Evolutionary conservation across 169 alveolate species (phyloP), one percentile per base, ranked within the genome.

Genomic region (Plasmodium malariae): DNA sequence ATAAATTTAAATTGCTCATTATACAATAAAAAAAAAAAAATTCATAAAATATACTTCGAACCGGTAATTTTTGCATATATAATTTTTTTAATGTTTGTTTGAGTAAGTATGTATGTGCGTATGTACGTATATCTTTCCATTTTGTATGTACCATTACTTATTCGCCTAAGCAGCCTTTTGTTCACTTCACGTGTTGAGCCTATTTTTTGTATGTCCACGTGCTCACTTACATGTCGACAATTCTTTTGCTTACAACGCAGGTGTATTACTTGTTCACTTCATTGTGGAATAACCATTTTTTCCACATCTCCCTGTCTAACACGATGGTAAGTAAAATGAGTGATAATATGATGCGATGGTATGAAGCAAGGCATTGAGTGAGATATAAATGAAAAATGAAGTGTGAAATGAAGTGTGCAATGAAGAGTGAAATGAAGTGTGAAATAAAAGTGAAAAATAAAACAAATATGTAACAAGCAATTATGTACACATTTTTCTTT

Each of bases 241-340:
- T n/a, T 26, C 34, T 73, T 45, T 73, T 37, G 11, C 57, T 54
- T 43, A 40, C 36, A 6, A 2, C 32, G 4, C 37, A 83, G 91
- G 91, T 83, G 28, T 67, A 49, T 60, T 11, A 83, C 60, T 63
- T 83, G 34, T 83, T 83, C 32, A 71, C 40, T 28, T 67, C 55
- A 36, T 55, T 83, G 21, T 83, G 91, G 91, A 83, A 83, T 83
- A 83, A 67, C 14, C 91, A 83, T 28, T 68, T 49, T 40, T 83
- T 67, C 40, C 85, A 59, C 17, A 49, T 83, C 51, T 83, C 91
- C 63, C 57, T 83, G 43, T 83, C 91, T 48, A 83, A 83, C 30
- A 83, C 74, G n/a, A 11, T 83, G 55, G 91, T 83, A 83, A 45
- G 37, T 37, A 45, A 76, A 80, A 80, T n/a, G n/a, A n/a, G n/a